Evolutionary conservation across 1,284 basidiomycete genomes (phyloP).

Genomic region (Apiotrichum domesticum): DNA sequence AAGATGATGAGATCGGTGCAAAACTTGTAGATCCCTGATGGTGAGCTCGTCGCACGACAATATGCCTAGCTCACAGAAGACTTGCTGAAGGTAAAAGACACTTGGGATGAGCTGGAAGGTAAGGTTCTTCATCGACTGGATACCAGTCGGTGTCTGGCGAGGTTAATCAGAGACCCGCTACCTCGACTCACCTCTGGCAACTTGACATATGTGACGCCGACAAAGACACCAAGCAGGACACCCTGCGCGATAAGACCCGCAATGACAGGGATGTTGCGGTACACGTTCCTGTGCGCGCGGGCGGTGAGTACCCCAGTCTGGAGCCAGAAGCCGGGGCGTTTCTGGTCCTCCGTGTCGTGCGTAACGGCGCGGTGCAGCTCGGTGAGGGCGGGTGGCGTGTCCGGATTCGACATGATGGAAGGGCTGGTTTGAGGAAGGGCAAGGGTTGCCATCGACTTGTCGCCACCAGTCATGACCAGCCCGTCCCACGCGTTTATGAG

Average conservation of each 20-base stretch:
- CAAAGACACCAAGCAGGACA: slow-evolving; percentile 34
- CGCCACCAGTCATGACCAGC: not conserved
- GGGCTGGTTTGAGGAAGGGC: not conserved
- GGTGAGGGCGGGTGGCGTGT: not conserved
- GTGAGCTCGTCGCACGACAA: not conserved
- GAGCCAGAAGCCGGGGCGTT: slow-evolving; percentile 31
- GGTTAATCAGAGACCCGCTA: not conserved
- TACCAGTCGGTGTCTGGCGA: slow-evolving; percentile 43
- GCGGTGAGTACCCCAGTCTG: slow-evolving; percentile 42
- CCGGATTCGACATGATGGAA: not conserved
- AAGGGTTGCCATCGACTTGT: not conserved
- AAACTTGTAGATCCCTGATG: slow-evolving; percentile 37
- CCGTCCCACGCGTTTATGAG: slow-evolving; percentile 34
- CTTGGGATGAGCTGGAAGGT: slow-evolving; percentile 42
- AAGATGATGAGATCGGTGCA: slow-evolving; percentile 50
- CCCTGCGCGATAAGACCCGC: slow-evolving; percentile 42
- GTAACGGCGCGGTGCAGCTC: slow-evolving; percentile 7
- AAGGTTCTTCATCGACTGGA: slow-evolving; percentile 48
- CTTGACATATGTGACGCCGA: slow-evolving; percentile 27
- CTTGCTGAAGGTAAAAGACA: slow-evolving; percentile 43
- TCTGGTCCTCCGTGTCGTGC: slow-evolving; percentile 11
- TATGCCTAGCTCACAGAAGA: slow-evolving; percentile 26
- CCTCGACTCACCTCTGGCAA: slow-evolving; percentile 23
- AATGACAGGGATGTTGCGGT: slow-evolving; percentile 40
- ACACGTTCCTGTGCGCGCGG: slow-evolving; percentile 42